These are phyloP conservation scores for Mortierella sp. DNA, from an alignment of 371 early-diverging fungal genomes.

Conservation along the genomic window DNA sequence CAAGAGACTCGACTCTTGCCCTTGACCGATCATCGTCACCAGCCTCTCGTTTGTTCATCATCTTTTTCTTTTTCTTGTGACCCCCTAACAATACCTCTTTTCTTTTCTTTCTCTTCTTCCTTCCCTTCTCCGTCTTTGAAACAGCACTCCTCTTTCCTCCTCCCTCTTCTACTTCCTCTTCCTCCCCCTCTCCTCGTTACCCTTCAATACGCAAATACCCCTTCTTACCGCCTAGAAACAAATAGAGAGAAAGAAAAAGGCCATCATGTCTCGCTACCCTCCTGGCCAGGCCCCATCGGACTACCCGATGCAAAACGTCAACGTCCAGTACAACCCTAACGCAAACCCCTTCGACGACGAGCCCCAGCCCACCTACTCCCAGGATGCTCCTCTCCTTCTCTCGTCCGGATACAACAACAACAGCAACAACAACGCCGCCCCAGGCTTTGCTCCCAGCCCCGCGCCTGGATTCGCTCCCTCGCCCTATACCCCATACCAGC, in stretches of 20 bases:
- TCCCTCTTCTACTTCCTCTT: neutral
- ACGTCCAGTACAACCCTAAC: slow-evolving; percentile 51
- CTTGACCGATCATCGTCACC: neutral
- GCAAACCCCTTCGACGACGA: slow-evolving; percentile 57
- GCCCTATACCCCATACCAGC: slow-evolving; percentile 57
- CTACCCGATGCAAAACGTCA: slow-evolving; percentile 57
- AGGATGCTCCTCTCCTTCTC: slow-evolving; percentile 53
- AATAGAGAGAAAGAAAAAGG: slow-evolving; percentile 14
- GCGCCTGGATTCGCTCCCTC: slow-evolving; percentile 48
- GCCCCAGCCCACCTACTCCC: slow-evolving; percentile 31
- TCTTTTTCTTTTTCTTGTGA: neutral
- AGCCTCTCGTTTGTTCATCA: neutral
- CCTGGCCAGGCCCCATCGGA: slow-evolving; percentile 46
- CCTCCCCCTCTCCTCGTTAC: neutral
- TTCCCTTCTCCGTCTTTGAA: neutral
- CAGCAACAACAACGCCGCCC: slow-evolving; percentile 17
- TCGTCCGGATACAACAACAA: slow-evolving; percentile 47
- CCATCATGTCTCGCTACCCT: slow-evolving; percentile 48
- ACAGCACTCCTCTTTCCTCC: slow-evolving; percentile 3
- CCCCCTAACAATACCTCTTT: slow-evolving; percentile 1
- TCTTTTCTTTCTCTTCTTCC: neutral
- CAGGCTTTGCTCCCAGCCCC: slow-evolving; percentile 41
- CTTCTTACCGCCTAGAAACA: neutral
- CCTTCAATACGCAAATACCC: no score
- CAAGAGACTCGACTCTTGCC: neutral